phyloP scores from a whole-genome alignment of 306 rosid species.

The Prosopis cineraria region DNA sequence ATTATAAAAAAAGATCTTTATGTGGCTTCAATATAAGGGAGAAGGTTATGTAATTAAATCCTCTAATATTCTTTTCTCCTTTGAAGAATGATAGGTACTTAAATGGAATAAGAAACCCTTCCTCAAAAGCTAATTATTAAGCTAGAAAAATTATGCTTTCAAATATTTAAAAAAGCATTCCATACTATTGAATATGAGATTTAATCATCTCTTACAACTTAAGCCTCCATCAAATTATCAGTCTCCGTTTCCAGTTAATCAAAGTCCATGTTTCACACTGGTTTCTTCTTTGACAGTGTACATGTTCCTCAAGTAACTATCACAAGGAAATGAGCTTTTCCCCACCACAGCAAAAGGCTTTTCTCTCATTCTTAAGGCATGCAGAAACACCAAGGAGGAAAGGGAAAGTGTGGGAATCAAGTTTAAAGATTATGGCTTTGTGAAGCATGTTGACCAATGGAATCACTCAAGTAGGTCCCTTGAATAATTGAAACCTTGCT shows the following conservation, averaged over 20 bases:
- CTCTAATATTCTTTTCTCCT: no score
- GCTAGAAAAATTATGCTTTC: no score
- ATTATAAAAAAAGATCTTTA: no score
- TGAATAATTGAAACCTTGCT: slow-evolving; percentile 34
- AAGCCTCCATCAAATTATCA: not conserved
- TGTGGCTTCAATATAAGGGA: no score
- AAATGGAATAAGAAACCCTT: no score
- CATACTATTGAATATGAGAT: not conserved
- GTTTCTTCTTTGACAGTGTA: not conserved
- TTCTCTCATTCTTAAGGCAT: slow-evolving; percentile 22
- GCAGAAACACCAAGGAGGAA: slow-evolving; percentile 36
- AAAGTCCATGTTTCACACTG: slow-evolving; percentile 7
- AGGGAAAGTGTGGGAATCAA: slow-evolving; percentile 27
- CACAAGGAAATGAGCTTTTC: slow-evolving; percentile 31
- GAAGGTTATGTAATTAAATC: no score
- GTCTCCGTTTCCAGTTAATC: slow-evolving; percentile 13
- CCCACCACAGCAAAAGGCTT: slow-evolving; percentile 26
- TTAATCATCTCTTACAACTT: not conserved
- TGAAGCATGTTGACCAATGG: slow-evolving; percentile 39
- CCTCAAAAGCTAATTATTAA: no score
- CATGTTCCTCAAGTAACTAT: slow-evolving; percentile 14
- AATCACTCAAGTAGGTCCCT: slow-evolving; percentile 42
- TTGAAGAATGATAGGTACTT: no score
- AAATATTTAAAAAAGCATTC: not conserved
- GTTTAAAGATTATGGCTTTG: slow-evolving; percentile 25